Conservation (phyloP, 2,329 filamentous ascomycete species). For the Diaporthe sp. region DNA sequence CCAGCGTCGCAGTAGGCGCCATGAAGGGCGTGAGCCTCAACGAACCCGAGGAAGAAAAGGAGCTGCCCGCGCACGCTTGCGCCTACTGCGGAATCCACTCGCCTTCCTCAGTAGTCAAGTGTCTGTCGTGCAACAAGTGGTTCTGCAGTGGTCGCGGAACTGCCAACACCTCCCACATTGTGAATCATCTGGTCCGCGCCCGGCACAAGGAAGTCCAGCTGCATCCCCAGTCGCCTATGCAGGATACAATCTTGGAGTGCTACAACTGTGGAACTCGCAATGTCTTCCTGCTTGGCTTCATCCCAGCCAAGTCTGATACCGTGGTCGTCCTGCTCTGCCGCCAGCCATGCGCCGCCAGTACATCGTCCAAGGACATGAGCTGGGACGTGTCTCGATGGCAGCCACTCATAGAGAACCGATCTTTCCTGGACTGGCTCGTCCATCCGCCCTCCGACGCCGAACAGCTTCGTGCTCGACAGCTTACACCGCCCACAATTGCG, state of each 20-base stretch:
- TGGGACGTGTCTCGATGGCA: slow-evolving; percentile 99
- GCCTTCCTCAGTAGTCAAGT: slow-evolving; percentile 95
- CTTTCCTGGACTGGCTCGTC: slow-evolving; percentile 95
- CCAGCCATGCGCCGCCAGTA: slow-evolving; percentile 94
- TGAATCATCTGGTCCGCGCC: slow-evolving; percentile 97
- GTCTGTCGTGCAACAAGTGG: slow-evolving; percentile 96
- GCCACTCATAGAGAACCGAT: slow-evolving; percentile 95
- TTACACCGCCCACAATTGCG: slow-evolving; percentile 94
- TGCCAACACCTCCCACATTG: slow-evolving; percentile 96
- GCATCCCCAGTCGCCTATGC: slow-evolving; percentile 91
- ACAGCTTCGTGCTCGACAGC: slow-evolving; percentile 92
- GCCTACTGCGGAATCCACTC: slow-evolving; percentile 99
- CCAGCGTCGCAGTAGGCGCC: slow-evolving; percentile 85
- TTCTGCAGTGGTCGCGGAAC: slow-evolving; percentile 98
- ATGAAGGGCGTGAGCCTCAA: slow-evolving; percentile 74
- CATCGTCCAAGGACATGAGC: slow-evolving; percentile 99
- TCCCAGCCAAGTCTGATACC: slow-evolving; percentile 97
- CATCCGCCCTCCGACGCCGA: slow-evolving; percentile 91
- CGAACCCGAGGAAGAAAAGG: slow-evolving; percentile 83
- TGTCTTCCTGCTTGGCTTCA: slow-evolving; percentile 96
- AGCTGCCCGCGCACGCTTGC: slow-evolving; percentile 95
- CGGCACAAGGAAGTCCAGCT: slow-evolving; percentile 99
- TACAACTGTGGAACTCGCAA: slow-evolving; percentile 99
- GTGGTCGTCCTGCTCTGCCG: slow-evolving; percentile 97
- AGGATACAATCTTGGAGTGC: slow-evolving; percentile 96